These are phyloP conservation scores for Verticillium albo-atrum DNA, from an alignment of 2,329 filamentous ascomycete species.

Conservation along the genomic window DNA sequence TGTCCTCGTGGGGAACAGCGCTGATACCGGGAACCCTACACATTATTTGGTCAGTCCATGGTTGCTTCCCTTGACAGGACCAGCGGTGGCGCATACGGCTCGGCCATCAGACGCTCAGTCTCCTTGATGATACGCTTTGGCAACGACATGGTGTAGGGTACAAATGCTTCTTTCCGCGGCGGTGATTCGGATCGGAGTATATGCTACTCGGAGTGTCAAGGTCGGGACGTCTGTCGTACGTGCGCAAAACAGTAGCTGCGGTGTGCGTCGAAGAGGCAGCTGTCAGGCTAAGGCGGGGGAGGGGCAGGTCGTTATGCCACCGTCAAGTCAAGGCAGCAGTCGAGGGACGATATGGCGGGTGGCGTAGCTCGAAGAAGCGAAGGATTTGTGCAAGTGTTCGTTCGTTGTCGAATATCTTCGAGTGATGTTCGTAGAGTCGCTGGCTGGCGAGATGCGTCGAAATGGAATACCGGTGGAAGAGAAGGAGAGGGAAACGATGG, in stretches of 20 bases:
- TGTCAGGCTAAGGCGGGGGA: not conserved
- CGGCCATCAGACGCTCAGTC: conserved; percentile 93
- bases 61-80: not conserved
- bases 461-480: not conserved
- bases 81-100: conserved; percentile 63
- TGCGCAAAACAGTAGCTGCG: not conserved
- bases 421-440: not conserved
- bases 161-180: not conserved
- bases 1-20: conserved; percentile 92
- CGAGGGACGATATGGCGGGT: not conserved
- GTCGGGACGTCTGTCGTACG: not conserved
- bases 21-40: conserved; percentile 90
- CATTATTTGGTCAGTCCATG: not conserved
- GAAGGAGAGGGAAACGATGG: not conserved
- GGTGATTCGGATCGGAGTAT: conserved; percentile 4
- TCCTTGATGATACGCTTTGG: conserved; percentile 98
- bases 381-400: not conserved
- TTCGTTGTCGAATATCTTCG: not conserved
- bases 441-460: not conserved
- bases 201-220: not conserved
- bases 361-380: not conserved
- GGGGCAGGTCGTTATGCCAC: not conserved
- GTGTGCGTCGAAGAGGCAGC: not conserved
- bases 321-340: not conserved
- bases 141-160: conserved; percentile 55